Conservation (phyloP, 2,329 filamentous ascomycete species). For the Chaetomium sp. region DNA sequence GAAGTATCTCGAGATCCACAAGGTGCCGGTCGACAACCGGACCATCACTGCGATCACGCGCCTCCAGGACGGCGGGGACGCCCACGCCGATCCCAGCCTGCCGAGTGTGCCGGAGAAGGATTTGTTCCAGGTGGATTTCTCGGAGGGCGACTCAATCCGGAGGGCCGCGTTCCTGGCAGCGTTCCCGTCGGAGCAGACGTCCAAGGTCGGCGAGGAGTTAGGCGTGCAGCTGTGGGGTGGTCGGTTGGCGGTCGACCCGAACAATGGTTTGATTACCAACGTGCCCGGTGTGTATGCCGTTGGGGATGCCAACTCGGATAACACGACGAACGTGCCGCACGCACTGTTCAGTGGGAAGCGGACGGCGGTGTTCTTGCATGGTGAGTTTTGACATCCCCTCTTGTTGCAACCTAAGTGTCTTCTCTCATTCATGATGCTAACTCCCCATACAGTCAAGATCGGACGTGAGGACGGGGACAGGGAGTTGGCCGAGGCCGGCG, state of each 20-base stretch:
- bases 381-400: constrained; percentile 33
- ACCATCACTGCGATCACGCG: constrained; percentile 45
- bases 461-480: constrained; percentile 25
- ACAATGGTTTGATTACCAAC: constrained; percentile 44
- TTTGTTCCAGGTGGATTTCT: constrained; percentile 49
- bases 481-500: constrained; percentile 24
- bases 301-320: constrained; percentile 54
- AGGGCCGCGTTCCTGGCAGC: constrained; percentile 42
- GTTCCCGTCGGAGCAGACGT: constrained; percentile 20
- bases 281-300: constrained; percentile 50
- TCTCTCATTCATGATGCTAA: constrained; percentile 1
- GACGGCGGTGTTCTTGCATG: constrained; percentile 50
- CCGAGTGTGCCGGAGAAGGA: constrained; percentile 45
- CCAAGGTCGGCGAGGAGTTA: constrained; percentile 29
- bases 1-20: constrained; percentile 42
- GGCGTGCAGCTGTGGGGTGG: constrained; percentile 40
- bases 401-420: neutral
- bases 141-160: constrained; percentile 37
- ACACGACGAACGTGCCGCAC: constrained; percentile 55
- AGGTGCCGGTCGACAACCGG: constrained; percentile 50
- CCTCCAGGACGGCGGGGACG: constrained; percentile 34
- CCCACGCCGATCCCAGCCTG: constrained; percentile 34
- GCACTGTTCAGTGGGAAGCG: constrained; percentile 54
- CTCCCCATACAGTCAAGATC: constrained; percentile 9
- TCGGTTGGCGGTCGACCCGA: constrained; percentile 37